Percentiles rank a stretch among this genome's conserved stretches.
These are phyloP conservation scores for Immersiella caudata DNA, from an alignment of 495 filamentous ascomycete genomes.

Conservation along the genomic window DNA sequence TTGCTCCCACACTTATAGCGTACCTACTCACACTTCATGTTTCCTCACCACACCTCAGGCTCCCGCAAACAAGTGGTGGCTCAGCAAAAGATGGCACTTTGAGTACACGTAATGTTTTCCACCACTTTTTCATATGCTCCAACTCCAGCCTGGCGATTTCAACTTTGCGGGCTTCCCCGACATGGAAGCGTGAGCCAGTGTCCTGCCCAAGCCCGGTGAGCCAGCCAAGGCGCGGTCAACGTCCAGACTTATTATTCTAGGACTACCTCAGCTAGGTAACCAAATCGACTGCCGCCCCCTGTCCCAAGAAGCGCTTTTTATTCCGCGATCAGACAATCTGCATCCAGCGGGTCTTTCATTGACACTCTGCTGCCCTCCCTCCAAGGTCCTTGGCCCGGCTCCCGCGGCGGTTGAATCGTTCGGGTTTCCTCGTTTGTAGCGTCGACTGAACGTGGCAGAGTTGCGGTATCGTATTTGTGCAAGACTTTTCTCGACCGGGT, in stretches of 20 bases:
- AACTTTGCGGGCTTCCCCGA: not conserved
- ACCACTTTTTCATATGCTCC: not conserved
- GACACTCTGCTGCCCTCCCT: not conserved
- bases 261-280: not conserved
- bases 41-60: not conserved
- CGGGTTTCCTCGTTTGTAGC: not conserved
- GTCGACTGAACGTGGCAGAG: not conserved
- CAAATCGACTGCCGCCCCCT: not conserved
- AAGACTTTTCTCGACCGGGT: not conserved
- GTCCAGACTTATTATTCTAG: not conserved
- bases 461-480: too few relatives aligned
- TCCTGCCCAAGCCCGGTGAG: not conserved
- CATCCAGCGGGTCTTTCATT: not conserved
- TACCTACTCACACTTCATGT: not conserved
- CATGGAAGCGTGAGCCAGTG: not conserved
- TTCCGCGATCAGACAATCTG: not conserved
- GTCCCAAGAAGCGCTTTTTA: not conserved
- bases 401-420: not conserved
- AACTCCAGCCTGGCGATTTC: not conserved
- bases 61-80: not conserved
- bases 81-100: constrained; percentile 19
- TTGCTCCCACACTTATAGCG: too few relatives aligned
- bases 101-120: not conserved
- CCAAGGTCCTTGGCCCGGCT: not conserved
- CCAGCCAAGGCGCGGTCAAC: not conserved